A percentile compares a stretch with the other conserved stretches of the same genome.
Evolutionary conservation across 805 yeast genomes (phyloP).

Genomic region (Pichia deserticola): DNA sequence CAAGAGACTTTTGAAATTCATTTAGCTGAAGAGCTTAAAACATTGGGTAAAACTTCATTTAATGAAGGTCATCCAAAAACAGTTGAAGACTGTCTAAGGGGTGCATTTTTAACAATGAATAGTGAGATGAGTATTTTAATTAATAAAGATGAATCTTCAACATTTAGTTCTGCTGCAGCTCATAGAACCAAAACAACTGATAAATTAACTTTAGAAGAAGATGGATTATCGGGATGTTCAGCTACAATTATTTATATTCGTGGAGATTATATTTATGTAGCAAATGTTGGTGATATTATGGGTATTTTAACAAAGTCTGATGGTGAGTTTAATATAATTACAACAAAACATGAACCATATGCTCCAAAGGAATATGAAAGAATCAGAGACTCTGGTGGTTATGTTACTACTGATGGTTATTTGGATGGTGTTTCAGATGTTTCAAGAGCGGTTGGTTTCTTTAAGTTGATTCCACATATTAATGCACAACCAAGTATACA

Average conservation of each 20-base stretch:
- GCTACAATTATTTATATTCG: slow-evolving; percentile 74
- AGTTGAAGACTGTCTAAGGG: slow-evolving; percentile 69
- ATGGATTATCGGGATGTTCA: slow-evolving; percentile 75
- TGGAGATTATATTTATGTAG: slow-evolving; percentile 64
- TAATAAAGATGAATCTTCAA: slow-evolving; percentile 36
- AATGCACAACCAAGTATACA: slow-evolving; percentile 81
- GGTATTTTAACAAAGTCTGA: slow-evolving; percentile 71
- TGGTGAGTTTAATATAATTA: slow-evolving; percentile 70
- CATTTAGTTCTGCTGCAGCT: slow-evolving; percentile 39
- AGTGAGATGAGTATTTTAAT: slow-evolving; percentile 67
- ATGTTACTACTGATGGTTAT: slow-evolving; percentile 75
- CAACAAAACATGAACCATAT: slow-evolving; percentile 81
- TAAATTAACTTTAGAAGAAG: slow-evolving; percentile 55
- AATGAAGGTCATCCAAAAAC: slow-evolving; percentile 37
- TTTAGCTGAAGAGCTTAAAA: slow-evolving; percentile 59
- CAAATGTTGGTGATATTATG: slow-evolving; percentile 87
- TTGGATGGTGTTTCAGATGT: slow-evolving; percentile 77
- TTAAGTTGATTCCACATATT: slow-evolving; percentile 77
- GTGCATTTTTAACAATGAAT: slow-evolving; percentile 73
- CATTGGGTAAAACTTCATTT: slow-evolving; percentile 26
- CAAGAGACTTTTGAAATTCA: slow-evolving; percentile 64
- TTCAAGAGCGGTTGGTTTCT: slow-evolving; percentile 89
- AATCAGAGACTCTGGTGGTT: slow-evolving; percentile 87
- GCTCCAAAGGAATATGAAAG: slow-evolving; percentile 71
- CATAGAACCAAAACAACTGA: slow-evolving; percentile 43